Base-by-base conservation (phyloP, 2,329 filamentous ascomycete genomes). In the Aspergillus sp. region DNA sequence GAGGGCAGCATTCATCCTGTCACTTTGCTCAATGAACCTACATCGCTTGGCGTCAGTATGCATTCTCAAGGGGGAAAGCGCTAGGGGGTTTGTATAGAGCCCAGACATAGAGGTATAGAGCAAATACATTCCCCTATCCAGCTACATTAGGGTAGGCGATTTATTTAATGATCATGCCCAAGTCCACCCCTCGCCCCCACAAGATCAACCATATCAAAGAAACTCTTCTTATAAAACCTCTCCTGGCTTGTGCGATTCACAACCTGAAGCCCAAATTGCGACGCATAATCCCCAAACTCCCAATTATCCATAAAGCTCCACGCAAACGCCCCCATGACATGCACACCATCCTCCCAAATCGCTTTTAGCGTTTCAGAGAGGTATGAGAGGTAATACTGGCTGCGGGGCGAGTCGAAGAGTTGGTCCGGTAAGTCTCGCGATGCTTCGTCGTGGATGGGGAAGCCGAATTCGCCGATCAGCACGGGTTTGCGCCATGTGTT, bases 151-250 rank as follows among this genome's bases (percentile, higher is more conserved):
- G 19, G 19, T 19, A 19, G 19, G 19, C 19, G 19, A 19, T 19
- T 19, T 19, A 38, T 1, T 38, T 11, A 41, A 13, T 41, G 34
- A 1, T 15, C 34, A 41, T 41, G 11, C 34, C 34, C 34, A 15
- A 41, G 11, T 5, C 34, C 34, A 13, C 79, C 25, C 19, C 54
- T 50, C 1, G 31, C 56, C 19, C 56, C 56, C 9, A 58, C 49
- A 61, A 85, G 85, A 66, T 86, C 83, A 17, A 86, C 82, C 66
- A 83, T 70, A 57, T 86, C 84, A 66, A 87, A 87, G 66, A 87
- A 85, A 54, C 83, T 85, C 76, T 84, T 84, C 75, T 86, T 87
- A 57, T 82, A 86, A 45, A 76, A 70, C 25, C 84, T 71, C 63
- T 81, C 76, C 69, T 83, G 79, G 31, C 57, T 57, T 11, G 83